Base-by-base conservation (phyloP, 2,329 filamentous ascomycete species). In the Macrophomina phaseolina region DNA sequence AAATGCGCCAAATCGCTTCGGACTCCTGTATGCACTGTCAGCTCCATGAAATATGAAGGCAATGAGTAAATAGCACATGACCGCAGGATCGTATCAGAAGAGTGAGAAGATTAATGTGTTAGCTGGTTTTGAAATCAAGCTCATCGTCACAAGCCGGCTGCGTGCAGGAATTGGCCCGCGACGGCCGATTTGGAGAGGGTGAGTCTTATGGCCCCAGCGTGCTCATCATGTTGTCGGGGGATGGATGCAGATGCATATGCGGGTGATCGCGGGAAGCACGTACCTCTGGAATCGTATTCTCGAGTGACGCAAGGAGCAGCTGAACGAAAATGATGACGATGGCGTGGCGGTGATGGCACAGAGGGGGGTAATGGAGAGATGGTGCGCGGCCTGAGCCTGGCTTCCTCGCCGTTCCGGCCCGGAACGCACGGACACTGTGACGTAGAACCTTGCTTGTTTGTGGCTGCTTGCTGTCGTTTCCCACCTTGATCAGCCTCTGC, bases 191-290 rank as follows among this genome's bases (percentile, higher is more conserved):
- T 34, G 48, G 45, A 60, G 45, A 8, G 53, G 53, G 42, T 34
- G 52, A 56, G 55, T 66, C 64, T 61, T 66, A 66, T 66, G 64
- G 64, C 64, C 64, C 64, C 64, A 66, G 64, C 64, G 55, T 66
- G 64, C 64, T 61, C 64, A 52, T 66, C 64, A 66, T 52, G 3
- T 9, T 40, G 11, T 5, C 28, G 28, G 30, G 18, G 52, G 1
- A 28, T n/a, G 34, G 1, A 23, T 23, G 23, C 23, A 23, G 2
- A 23, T 23, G 23, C 23, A 14, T 23, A 34, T 49, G 28, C 45
- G n/a, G 61, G 55, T 14, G 34, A 66, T 58, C 42, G 40, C 30
- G 52, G 45, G 42, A 58, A 58, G 34, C 51, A 46, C 62, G 40
- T 58, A 58, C 63, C 45, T 45, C 7, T 18, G 23, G n/a, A 4